Base-by-base conservation (phyloP, 371 early-diverging fungal genomes). In the Rhizopus arrhizus region DNA sequence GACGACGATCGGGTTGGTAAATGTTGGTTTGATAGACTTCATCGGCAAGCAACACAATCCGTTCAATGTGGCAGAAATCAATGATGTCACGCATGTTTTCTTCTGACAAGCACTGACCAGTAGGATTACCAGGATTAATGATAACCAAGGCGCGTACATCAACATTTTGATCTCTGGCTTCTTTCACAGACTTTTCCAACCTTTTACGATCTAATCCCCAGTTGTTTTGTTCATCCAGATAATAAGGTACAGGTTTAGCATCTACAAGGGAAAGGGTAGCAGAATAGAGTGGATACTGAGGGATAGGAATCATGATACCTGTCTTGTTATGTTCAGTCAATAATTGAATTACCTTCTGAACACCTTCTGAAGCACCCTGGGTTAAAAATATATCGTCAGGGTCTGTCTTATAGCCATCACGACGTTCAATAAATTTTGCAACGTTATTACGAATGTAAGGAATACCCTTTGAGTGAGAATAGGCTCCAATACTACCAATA, bases 71-170 rank as follows among this genome's bases (percentile, higher is more conserved):
- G 75, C 95, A 95, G 70, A 97, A 94, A n/a, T 80, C 70, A 48
- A 98, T 85, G 49, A 98, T 89, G 56, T 92, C 92, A 9, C 80
- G 75, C 84, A 98, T 95, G 69, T 93, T 93, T 35, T 84, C 83
- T 61, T 85, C 85, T 3, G 80, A 69, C 34, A 98, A 80, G 61
- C 91, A 91, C 68, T 94, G 93, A 52, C 99, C 99, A 8, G 97
- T 96, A 5, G 99, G 99, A 83, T 98, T 98, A 41, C 98, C 99
- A 15, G 99, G 99, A 73, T 98, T 98, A 75, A 98, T 97, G 53
- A 98, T 93, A 57, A 91, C 94, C 22, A 98, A 75, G 0, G 97
- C 97, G 48, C 96, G 91, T 3, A 96, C 95, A 53, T 98, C 94
- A 13, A 86, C 66, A 31, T 92, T 94, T 6, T 82, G 63, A n/a